These are phyloP conservation scores for Candida tropicalis DNA, from an alignment of 1,139 yeast species.

Conservation along the genomic window DNA sequence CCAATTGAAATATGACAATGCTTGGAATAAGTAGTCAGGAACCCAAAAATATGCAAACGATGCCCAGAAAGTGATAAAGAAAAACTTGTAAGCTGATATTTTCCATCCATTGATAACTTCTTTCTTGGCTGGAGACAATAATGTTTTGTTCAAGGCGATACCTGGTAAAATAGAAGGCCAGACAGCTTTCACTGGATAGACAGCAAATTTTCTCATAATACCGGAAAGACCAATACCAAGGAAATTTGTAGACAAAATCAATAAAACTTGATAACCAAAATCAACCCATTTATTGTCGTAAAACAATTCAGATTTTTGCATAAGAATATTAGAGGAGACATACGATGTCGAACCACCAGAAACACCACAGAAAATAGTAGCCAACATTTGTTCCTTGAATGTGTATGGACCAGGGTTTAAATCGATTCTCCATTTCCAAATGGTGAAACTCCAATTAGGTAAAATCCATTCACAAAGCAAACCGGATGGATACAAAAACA, in stretches of 20 bases:
- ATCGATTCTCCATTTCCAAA: slow-evolving; percentile 16
- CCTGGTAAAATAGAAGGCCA: slow-evolving; percentile 63
- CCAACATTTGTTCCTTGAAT: slow-evolving; percentile 31
- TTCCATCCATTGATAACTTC: slow-evolving; percentile 43
- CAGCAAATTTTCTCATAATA: slow-evolving; percentile 54
- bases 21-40: slow-evolving; percentile 35
- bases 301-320: slow-evolving; percentile 34
- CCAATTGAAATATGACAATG: slow-evolving; percentile 38
- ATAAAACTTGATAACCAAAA: slow-evolving; percentile 52
- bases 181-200: slow-evolving; percentile 58
- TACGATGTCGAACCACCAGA: slow-evolving; percentile 30
- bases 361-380: slow-evolving; percentile 19
- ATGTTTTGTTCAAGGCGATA: slow-evolving; percentile 58
- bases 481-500: slow-evolving; percentile 30
- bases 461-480: slow-evolving; percentile 21
- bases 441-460: slow-evolving; percentile 22
- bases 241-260: slow-evolving; percentile 56
- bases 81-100: slow-evolving; percentile 34
- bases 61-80: slow-evolving; percentile 24
- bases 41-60: slow-evolving; percentile 39
- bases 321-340: slow-evolving; percentile 23
- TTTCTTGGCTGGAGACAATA: slow-evolving; percentile 44
- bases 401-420: slow-evolving; percentile 35
- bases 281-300: slow-evolving; percentile 47
- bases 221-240: slow-evolving; percentile 71